Percentiles rank a stretch among this genome's conserved stretches.
These are phyloP conservation scores for Cephaloascus fragrans DNA, from an alignment of 805 yeast genomes.

Conservation along the genomic window DNA sequence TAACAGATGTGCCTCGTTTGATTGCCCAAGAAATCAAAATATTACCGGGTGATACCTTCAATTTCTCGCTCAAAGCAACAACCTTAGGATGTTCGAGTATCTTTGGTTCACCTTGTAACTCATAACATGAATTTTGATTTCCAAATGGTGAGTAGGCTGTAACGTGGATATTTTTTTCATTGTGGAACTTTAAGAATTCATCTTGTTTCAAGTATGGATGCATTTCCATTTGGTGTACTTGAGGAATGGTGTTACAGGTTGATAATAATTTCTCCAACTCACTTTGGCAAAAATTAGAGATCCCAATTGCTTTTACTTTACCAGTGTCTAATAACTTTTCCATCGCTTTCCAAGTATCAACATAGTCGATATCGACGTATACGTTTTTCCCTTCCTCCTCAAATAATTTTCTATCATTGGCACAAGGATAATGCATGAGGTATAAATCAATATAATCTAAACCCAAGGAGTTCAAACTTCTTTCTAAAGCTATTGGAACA, in stretches of 20 bases:
- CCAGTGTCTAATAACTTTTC: conserved; percentile 48
- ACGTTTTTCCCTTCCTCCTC: conserved; percentile 13
- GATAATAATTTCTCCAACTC: conserved; percentile 11
- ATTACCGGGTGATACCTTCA: conserved; percentile 21
- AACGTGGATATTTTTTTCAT: conserved; percentile 11
- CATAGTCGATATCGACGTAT: conserved; percentile 23
- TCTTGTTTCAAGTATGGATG: conserved; percentile 22
- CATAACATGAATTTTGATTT: neutral
- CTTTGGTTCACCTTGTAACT: neutral
- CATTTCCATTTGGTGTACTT: conserved; percentile 19
- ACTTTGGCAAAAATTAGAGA: conserved; percentile 51
- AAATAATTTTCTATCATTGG: neutral
- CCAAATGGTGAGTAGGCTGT: conserved; percentile 23
- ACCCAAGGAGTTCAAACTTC: conserved; percentile 19
- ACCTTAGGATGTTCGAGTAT: conserved; percentile 4
- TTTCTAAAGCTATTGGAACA: conserved; percentile 18
- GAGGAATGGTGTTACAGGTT: conserved; percentile 11
- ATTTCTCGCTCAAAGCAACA: conserved; percentile 17
- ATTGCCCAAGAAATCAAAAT: conserved; percentile 29
- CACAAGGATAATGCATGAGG: neutral
- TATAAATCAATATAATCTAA: conserved; percentile 22
- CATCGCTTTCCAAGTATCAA: conserved; percentile 55
- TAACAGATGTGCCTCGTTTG: conserved; percentile 25
- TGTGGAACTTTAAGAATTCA: conserved; percentile 12
- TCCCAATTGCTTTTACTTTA: conserved; percentile 61